Conservation (phyloP, 139 green algal species). For the Chlorella sp. region DNA sequence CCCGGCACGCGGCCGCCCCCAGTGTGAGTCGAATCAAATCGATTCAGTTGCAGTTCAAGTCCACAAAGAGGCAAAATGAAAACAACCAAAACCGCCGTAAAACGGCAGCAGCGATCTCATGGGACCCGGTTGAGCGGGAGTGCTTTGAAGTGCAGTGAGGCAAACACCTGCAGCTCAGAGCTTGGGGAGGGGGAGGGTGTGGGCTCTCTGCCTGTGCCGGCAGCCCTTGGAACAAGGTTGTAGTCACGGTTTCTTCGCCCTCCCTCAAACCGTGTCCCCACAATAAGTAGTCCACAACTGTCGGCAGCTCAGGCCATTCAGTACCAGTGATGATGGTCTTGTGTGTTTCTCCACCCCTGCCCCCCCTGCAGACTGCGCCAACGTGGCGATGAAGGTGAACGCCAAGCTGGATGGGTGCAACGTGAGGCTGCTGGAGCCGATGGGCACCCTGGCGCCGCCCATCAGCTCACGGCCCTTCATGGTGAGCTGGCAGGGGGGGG, state of each 20-base stretch:
- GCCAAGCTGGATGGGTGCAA: conserved; percentile 84
- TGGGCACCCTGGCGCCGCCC: conserved; percentile 39
- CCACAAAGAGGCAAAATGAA: no score
- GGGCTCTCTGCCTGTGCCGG: background rate
- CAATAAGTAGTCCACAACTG: no score
- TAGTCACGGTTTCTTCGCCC: no score
- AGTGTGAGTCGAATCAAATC: conserved; percentile 25
- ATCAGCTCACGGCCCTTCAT: conserved; percentile 68
- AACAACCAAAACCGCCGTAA: no score
- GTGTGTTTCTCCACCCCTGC: background rate
- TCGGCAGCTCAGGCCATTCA: no score
- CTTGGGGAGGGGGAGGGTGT: background rate
- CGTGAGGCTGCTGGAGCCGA: conserved; percentile 35
- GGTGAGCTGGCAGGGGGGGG: conserved; percentile 67
- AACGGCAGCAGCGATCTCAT: no score
- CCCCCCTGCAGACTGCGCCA: conserved; percentile 62
- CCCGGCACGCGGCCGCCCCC: conserved; percentile 20
- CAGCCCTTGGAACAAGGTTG: no score
- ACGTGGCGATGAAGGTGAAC: conserved; percentile 80
- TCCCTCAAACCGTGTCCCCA: no score
- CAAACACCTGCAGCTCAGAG: background rate
- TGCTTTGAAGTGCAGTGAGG: background rate
- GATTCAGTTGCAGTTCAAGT: no score
- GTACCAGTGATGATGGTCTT: no score
- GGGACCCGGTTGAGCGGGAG: no score